A percentile compares a stretch with the other conserved stretches of the same genome.
These are phyloP conservation scores for Penicillium griseofulvum DNA, from an alignment of 2,329 filamentous ascomycete species.

Conservation along the genomic window DNA sequence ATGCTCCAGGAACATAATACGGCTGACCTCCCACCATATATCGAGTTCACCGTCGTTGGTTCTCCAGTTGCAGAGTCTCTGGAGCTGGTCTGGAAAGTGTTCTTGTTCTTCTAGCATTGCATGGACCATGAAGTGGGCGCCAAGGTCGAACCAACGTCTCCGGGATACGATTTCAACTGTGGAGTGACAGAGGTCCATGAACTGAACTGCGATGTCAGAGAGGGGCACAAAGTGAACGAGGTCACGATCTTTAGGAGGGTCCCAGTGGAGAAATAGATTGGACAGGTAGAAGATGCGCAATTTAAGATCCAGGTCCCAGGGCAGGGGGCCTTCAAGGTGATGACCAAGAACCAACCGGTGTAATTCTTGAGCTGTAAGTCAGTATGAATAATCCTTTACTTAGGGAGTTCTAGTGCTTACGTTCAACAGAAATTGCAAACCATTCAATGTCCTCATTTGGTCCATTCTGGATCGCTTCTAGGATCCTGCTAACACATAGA, in stretches of 20 bases:
- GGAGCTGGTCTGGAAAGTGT: slow-evolving; percentile 36
- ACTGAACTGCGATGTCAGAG: slow-evolving; percentile 46
- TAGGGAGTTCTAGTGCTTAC: slow-evolving; percentile 23
- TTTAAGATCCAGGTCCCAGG: slow-evolving; percentile 48
- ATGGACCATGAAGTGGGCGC: slow-evolving; percentile 51
- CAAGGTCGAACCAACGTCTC: slow-evolving; percentile 46
- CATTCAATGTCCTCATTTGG: slow-evolving; percentile 20
- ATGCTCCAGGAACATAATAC: slow-evolving; percentile 18
- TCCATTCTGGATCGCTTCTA: slow-evolving; percentile 31
- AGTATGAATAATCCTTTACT: neutral
- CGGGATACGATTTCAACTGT: slow-evolving; percentile 31
- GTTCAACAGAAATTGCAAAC: slow-evolving; percentile 24
- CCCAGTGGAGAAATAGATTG: slow-evolving; percentile 44
- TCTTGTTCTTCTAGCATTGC: slow-evolving; percentile 51
- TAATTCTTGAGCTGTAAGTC: slow-evolving; percentile 36
- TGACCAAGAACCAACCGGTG: slow-evolving; percentile 41
- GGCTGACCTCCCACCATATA: slow-evolving; percentile 33
- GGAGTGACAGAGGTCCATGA: slow-evolving; percentile 49
- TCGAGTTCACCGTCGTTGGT: slow-evolving; percentile 29
- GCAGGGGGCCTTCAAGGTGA: slow-evolving; percentile 35
- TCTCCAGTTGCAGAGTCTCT: slow-evolving; percentile 49
- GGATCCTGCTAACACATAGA: slow-evolving; percentile 44
- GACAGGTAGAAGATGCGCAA: slow-evolving; percentile 49
- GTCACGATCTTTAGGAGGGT: slow-evolving; percentile 11
- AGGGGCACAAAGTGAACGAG: slow-evolving; percentile 28